These are phyloP conservation scores for Aspergillus cristatus DNA, from an alignment of 495 filamentous ascomycete species.

Conservation along the genomic window DNA sequence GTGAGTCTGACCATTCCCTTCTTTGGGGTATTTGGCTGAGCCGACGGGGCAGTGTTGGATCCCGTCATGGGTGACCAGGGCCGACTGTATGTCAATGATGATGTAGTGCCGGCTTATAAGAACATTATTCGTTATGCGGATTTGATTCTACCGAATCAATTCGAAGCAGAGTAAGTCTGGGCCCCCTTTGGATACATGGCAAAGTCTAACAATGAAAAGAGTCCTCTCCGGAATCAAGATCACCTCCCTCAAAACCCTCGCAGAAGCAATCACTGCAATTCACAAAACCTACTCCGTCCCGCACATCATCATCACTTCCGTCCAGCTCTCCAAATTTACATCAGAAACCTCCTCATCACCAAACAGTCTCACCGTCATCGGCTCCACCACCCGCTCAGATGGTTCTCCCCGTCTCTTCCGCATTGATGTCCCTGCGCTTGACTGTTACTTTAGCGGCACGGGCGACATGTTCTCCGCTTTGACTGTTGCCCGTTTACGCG, in stretches of 20 bases:
- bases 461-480: constrained; percentile 98
- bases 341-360: constrained; percentile 19
- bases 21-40: not conserved
- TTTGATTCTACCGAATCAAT: constrained; percentile 91
- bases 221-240: constrained; percentile 76
- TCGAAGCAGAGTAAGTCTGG: constrained; percentile 76
- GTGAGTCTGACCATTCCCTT: constrained; percentile 23
- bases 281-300: constrained; percentile 71
- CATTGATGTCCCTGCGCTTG: constrained; percentile 74
- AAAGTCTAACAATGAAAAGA: too few species aligned
- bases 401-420: constrained; percentile 66
- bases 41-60: constrained; percentile 57
- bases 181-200: constrained; percentile 1
- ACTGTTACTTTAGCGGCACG: constrained; percentile 90
- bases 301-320: constrained; percentile 88
- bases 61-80: constrained; percentile 98
- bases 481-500: constrained; percentile 78
- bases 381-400: constrained; percentile 58
- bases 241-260: constrained; percentile 60
- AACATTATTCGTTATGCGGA: constrained; percentile 70
- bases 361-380: constrained; percentile 61
- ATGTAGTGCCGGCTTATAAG: constrained; percentile 87
- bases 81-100: constrained; percentile 76
- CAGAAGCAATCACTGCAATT: constrained; percentile 62
- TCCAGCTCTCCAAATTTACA: constrained; percentile 41